A percentile compares a stretch with the other conserved stretches of the same genome.
Evolutionary conservation across 495 filamentous ascomycete genomes (phyloP).

Genomic region (Aeminium ludgeri): DNA sequence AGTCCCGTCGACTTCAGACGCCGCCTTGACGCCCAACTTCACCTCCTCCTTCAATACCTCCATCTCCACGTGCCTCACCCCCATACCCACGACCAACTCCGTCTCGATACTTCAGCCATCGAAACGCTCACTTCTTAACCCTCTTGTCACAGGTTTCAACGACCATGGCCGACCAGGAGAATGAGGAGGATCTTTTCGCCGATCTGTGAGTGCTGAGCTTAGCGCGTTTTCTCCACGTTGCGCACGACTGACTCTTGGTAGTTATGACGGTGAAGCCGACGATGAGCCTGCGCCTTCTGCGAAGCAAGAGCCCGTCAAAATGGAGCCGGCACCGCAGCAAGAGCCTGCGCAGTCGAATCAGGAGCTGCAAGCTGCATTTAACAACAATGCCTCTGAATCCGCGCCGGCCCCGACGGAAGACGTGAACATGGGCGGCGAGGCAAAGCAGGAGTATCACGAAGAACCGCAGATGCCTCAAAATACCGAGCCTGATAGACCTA

Average conservation of each 20-base stretch:
- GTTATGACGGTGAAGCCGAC: slow-evolving; percentile 78
- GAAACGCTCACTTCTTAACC: slow-evolving; percentile 7
- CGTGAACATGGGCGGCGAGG: too few species aligned
- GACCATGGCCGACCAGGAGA: slow-evolving; percentile 67
- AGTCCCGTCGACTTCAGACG: too few species aligned
- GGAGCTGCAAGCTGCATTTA: background rate
- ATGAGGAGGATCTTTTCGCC: slow-evolving; percentile 95
- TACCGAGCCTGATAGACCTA: slow-evolving; percentile 29
- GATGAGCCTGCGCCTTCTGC: slow-evolving; percentile 21
- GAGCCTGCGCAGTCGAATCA: background rate
- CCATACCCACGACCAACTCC: too few species aligned
- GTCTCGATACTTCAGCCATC: too few species aligned
- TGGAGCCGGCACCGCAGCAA: slow-evolving; percentile 16
- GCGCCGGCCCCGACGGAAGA: slow-evolving; percentile 7
- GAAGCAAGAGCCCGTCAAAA: slow-evolving; percentile 11
- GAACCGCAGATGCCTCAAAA: too few species aligned
- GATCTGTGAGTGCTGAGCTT: slow-evolving; percentile 59
- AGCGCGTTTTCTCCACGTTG: too few species aligned
- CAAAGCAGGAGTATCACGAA: too few species aligned
- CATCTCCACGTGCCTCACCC: too few species aligned
- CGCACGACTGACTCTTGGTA: too few species aligned
- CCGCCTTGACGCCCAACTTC: too few species aligned
- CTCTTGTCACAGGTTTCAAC: slow-evolving; percentile 1
- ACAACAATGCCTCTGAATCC: background rate
- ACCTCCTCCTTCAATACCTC: too few species aligned